Base-by-base conservation (phyloP, 176 grass and related monocot species). In the Tillandsia fasciculata region DNA sequence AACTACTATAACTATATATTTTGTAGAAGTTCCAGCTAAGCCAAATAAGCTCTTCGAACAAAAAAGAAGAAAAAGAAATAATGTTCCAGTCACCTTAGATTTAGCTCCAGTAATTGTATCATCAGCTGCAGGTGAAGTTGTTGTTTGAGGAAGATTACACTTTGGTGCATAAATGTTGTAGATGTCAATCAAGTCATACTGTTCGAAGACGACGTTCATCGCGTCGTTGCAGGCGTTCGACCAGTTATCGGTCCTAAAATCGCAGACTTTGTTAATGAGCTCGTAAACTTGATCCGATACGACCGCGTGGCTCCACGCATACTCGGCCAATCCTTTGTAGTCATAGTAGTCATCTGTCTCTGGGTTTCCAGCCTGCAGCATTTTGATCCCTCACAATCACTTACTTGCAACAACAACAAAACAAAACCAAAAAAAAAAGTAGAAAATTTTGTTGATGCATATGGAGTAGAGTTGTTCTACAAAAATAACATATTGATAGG, bases 121-220 rank as follows among this genome's bases (percentile, higher is more conserved):
- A 24, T 56, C 9, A 11, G 49, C 17, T 47, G 57, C 11, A 4
- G 17, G 20, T 51, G 76, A 74, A 42, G 33, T 6, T 12, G 85
- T 65, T 50, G 76, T 77, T 70, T 80, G 81, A 64, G 77, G 64
- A 64, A 95, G 84, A 79, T 80, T 85, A 67, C 91, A 96, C 26
- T 85, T 96, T 5, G 91, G 87, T 49, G 84, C 91, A 80, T 96
- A 96, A 27, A 96, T 87, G 56, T 96, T 96, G 63, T 90, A 90
- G 77, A 90, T 90, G 71, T 96, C 87, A 0, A 96, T 90, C 27
- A 78, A 52, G 1, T 51, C 18, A 65, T 96, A 96, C 75, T 87
- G 81, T 49, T 53, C 53, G 68, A 87, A 90, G 54, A 90, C 11
- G 0, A 59, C 13, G 11, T 52, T 74, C 82, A 96, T 89, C 8